A percentile compares a stretch with the other conserved stretches of the same genome.
Conservation (phyloP, 768 basidiomycete genomes). For the Clitopilus passeckerianus region DNA sequence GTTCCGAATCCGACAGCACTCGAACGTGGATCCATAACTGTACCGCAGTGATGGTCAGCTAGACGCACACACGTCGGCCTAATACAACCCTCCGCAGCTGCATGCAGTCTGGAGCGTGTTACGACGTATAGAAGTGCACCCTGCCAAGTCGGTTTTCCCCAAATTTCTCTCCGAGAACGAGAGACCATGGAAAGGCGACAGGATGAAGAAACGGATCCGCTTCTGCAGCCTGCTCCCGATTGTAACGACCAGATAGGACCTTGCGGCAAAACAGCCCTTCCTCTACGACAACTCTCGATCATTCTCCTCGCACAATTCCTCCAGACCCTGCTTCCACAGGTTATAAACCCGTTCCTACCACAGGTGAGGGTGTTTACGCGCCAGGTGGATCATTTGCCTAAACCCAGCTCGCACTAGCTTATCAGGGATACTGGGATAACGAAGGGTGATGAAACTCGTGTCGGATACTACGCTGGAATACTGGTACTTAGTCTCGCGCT, state of each 20-base stretch:
- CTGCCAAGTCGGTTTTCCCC: no score
- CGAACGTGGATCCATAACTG: no score
- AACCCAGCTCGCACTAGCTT: constrained; percentile 42
- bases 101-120: background rate
- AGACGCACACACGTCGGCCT: no score
- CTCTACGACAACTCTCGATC: background rate
- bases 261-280: background rate
- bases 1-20: no score
- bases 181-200: background rate
- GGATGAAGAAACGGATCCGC: background rate
- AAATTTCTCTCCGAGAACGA: no score
- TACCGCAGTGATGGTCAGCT: no score
- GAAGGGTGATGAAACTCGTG: constrained; percentile 36
- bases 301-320: background rate
- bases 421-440: constrained; percentile 39
- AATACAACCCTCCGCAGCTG: background rate
- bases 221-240: background rate
- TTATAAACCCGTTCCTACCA: background rate
- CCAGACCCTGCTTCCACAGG: background rate
- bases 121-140: no score
- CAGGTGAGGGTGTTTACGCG: background rate
- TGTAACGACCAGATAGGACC: background rate
- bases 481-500: constrained; percentile 25
- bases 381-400: background rate
- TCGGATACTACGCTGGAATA: constrained; percentile 45